These are phyloP conservation scores for Chaetomium tenue DNA, from an alignment of 495 filamentous ascomycete genomes.

Conservation along the genomic window DNA sequence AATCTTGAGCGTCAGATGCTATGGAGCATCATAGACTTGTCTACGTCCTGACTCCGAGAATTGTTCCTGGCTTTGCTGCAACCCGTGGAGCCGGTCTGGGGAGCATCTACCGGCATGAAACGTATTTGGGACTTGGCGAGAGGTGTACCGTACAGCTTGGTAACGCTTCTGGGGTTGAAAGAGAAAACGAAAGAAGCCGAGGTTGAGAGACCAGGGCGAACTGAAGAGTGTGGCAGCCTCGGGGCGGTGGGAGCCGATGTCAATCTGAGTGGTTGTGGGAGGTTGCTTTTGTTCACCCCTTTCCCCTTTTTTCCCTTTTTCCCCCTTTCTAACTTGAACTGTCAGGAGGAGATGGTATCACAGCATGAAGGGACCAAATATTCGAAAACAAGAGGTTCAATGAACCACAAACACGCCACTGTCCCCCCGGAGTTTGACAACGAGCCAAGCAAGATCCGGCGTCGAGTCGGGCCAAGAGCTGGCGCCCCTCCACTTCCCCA, in stretches of 20 bases:
- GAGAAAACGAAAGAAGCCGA: constrained; percentile 5
- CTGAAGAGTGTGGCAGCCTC: constrained; percentile 10
- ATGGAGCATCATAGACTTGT: neutral
- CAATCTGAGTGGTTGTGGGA: neutral
- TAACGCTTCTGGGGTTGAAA: neutral
- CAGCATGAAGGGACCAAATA: neutral
- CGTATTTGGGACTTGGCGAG: constrained; percentile 12
- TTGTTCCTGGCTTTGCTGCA: neutral
- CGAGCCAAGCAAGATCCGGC: neutral
- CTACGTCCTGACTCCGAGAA: neutral
- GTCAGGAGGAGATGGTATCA: neutral
- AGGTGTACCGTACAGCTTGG: neutral
- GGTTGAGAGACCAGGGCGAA: neutral
- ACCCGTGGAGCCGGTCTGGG: neutral
- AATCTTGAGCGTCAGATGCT: neutral
- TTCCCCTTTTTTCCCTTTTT: neutral
- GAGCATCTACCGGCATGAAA: constrained; percentile 23
- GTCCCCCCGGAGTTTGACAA: neutral
- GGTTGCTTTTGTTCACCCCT: neutral
- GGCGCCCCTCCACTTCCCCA: neutral
- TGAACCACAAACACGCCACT: neutral
- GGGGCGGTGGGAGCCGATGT: neutral
- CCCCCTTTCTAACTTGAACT: neutral
- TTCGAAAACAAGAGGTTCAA: neutral
- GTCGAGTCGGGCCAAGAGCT: neutral